Percentiles rank a stretch among this genome's conserved stretches.
phyloP scores from a whole-genome alignment of 495 filamentous ascomycete species.

The Apodospora peruviana region DNA sequence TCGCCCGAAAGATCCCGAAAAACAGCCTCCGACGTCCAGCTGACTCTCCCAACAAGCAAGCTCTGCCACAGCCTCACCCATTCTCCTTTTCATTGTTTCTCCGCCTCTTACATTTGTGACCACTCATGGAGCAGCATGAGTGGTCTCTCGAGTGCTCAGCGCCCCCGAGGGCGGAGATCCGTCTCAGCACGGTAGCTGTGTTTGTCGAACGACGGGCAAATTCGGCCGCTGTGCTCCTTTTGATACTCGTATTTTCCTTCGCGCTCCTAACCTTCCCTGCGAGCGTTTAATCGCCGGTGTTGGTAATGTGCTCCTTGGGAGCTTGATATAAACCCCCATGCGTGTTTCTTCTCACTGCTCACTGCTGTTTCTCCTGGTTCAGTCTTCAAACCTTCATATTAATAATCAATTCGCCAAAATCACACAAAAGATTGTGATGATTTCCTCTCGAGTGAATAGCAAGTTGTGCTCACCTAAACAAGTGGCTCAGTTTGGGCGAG shows the following conservation, averaged over 20 bases:
- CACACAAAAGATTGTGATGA: too few relatives aligned
- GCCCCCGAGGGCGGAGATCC: not conserved
- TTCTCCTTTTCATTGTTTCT: not conserved
- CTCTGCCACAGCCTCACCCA: not conserved
- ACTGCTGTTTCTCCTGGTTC: too few relatives aligned
- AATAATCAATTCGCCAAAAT: too few relatives aligned
- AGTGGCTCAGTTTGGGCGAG: conserved; percentile 25
- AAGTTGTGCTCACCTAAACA: conserved; percentile 27
- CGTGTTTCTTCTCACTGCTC: not conserved
- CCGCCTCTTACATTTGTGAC: not conserved
- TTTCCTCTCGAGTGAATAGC: conserved; percentile 23
- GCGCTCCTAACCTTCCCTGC: too few relatives aligned
- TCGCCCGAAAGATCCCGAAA: conserved; percentile 18
- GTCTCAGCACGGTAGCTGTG: not conserved
- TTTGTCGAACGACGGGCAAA: not conserved
- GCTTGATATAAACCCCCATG: conserved; percentile 1
- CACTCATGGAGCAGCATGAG: too few relatives aligned
- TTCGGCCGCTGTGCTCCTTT: not conserved
- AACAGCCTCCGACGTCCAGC: conserved; percentile 6
- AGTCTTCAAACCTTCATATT: too few relatives aligned
- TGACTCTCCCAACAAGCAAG: conserved; percentile 1
- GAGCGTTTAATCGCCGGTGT: too few relatives aligned
- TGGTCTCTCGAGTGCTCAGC: too few relatives aligned
- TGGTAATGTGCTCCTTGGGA: too few relatives aligned
- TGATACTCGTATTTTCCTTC: too few relatives aligned